Conservation (phyloP, 495 filamentous ascomycete genomes). For the Lasiosphaeriaceae sp. region DNA sequence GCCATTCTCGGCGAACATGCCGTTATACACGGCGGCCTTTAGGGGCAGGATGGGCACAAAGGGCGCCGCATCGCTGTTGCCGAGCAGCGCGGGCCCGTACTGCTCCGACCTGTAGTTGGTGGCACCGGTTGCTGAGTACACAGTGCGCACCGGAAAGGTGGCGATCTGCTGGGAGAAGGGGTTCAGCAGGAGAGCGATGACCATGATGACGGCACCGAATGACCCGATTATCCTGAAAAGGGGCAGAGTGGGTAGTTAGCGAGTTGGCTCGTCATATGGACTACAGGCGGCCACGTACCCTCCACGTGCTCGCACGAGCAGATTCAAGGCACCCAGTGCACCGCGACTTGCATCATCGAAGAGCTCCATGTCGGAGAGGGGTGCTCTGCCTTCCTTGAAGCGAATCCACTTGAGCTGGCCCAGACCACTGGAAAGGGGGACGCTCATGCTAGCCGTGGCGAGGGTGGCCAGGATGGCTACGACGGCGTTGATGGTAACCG, state of each 20-base stretch:
- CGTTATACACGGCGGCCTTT: constrained; percentile 32
- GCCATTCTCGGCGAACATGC: constrained; percentile 27
- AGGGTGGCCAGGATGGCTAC: constrained; percentile 13
- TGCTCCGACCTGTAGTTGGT: constrained; percentile 1
- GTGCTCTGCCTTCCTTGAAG: constrained; percentile 35
- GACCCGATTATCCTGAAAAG: constrained; percentile 23
- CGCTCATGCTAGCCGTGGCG: constrained; percentile 30
- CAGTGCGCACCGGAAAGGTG: constrained; percentile 12
- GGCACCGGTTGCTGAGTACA: constrained; percentile 8
- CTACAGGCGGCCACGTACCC: constrained; percentile 21
- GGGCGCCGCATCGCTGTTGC: constrained; percentile 6
- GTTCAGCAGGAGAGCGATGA: constrained; percentile 32
- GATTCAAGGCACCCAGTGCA: constrained; percentile 31
- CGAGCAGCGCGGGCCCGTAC: constrained; percentile 1
- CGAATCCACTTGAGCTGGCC: constrained; percentile 49
- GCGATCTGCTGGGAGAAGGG: constrained; percentile 26
- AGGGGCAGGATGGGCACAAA: constrained; percentile 30
- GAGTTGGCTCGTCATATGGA: not conserved
- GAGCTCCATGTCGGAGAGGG: constrained; percentile 39
- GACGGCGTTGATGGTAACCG: constrained; percentile 14
- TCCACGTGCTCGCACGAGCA: constrained; percentile 27
- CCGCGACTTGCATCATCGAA: constrained; percentile 47
- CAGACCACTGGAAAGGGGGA: constrained; percentile 36
- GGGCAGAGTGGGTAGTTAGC: not conserved
- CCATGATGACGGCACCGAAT: constrained; percentile 37